These are phyloP conservation scores for Speleostelium caveatum DNA, from an alignment of 78 protist species.

Conservation along the genomic window DNA sequence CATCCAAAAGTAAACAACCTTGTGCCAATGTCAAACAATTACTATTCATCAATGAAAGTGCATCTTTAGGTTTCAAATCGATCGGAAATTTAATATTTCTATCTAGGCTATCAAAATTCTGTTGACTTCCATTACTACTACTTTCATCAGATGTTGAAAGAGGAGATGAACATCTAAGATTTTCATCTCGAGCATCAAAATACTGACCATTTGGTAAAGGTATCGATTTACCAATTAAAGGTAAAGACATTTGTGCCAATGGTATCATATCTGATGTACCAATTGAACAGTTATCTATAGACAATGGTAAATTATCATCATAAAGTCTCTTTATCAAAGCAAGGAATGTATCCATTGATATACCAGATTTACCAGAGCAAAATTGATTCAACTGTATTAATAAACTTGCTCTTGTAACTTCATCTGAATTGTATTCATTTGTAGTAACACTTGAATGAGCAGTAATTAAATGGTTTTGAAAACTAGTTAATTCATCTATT, in stretches of 20 bases:
- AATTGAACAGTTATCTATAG: slow-evolving; percentile 9
- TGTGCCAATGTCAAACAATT: slow-evolving; percentile 24
- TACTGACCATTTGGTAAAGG: slow-evolving; percentile 31
- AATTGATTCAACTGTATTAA: slow-evolving; percentile 27
- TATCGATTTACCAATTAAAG: slow-evolving; percentile 22
- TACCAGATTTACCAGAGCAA: slow-evolving; percentile 16
- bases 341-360: background rate
- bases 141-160: too few relatives aligned
- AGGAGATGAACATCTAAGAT: background rate
- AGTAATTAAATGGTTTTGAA: slow-evolving; percentile 7
- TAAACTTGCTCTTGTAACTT: slow-evolving; percentile 11
- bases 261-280: slow-evolving; percentile 1
- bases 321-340: background rate
- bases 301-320: slow-evolving; percentile 19
- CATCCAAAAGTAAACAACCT: slow-evolving; percentile 1
- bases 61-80: background rate
- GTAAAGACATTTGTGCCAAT: background rate
- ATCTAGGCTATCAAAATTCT: background rate
- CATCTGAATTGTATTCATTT: slow-evolving; percentile 11
- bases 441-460: slow-evolving; percentile 1
- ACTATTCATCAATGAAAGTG: slow-evolving; percentile 5
- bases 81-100: background rate
- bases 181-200: background rate
- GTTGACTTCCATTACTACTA: background rate
- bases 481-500: background rate